A percentile compares a stretch with the other conserved stretches of the same genome.
Evolutionary conservation across 345 rosid species (phyloP).

Genomic region (Brassica juncea): DNA sequence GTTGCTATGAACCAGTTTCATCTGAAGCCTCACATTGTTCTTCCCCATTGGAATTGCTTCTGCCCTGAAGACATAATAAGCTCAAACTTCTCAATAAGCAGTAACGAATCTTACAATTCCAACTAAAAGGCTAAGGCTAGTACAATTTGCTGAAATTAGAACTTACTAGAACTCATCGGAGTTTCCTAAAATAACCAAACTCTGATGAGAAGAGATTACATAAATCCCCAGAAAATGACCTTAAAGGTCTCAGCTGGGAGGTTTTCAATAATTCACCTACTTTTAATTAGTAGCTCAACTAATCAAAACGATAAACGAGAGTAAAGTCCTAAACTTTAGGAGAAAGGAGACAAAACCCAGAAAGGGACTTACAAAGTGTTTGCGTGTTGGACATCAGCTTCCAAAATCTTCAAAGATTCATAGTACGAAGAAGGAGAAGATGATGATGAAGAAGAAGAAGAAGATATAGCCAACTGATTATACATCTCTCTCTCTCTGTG

Average conservation of each 20-base stretch:
- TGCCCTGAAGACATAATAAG: slow-evolving; percentile 54
- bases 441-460: slow-evolving; percentile 34
- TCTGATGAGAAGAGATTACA: slow-evolving; percentile 13
- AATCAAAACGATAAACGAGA: slow-evolving; percentile 18
- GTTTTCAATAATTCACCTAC: neutral
- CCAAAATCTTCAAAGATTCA: slow-evolving; percentile 76
- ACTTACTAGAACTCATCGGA: neutral
- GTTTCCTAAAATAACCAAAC: slow-evolving; percentile 34
- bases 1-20: slow-evolving; percentile 84
- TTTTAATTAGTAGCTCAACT: slow-evolving; percentile 26
- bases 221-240: slow-evolving; percentile 2
- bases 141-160: slow-evolving; percentile 8
- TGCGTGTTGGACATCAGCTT: slow-evolving; percentile 88
- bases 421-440: slow-evolving; percentile 49
- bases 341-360: slow-evolving; percentile 30
- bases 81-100: slow-evolving; percentile 27
- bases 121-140: neutral
- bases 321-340: slow-evolving; percentile 24
- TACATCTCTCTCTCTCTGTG: slow-evolving; percentile 31
- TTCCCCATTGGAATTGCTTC: slow-evolving; percentile 86
- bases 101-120: neutral
- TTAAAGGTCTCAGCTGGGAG: neutral
- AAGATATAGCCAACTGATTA: slow-evolving; percentile 38
- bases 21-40: slow-evolving; percentile 69
- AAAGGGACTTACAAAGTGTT: slow-evolving; percentile 69